phyloP scores from a whole-genome alignment of 164 flowering plant species.

The Houttuynia cordata region DNA sequence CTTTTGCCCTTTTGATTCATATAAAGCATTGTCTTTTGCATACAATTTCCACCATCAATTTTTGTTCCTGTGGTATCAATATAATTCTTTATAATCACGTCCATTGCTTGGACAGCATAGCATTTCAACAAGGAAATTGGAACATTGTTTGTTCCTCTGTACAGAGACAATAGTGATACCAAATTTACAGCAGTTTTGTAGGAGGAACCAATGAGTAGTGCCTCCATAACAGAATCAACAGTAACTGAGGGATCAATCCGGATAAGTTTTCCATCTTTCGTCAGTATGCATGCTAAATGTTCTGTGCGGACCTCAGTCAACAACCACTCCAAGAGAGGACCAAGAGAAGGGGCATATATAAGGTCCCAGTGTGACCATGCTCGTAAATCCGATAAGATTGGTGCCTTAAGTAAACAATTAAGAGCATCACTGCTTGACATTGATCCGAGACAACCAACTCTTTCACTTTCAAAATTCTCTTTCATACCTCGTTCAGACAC shows the following conservation, averaged over 20 bases:
- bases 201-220: slow-evolving; percentile 53
- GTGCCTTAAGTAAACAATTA: slow-evolving; percentile 57
- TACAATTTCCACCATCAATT: slow-evolving; percentile 3
- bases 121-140: slow-evolving; percentile 65
- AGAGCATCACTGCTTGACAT: slow-evolving; percentile 53
- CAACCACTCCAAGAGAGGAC: slow-evolving; percentile 74
- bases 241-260: slow-evolving; percentile 68
- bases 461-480: slow-evolving; percentile 12
- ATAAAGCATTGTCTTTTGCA: slow-evolving; percentile 7
- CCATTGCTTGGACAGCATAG: slow-evolving; percentile 53
- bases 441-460: slow-evolving; percentile 16
- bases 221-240: slow-evolving; percentile 56
- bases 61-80: slow-evolving; percentile 18
- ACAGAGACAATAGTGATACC: slow-evolving; percentile 45
- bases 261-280: slow-evolving; percentile 57
- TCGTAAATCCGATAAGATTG: slow-evolving; percentile 63
- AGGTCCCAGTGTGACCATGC: slow-evolving; percentile 91
- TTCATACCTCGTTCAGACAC: slow-evolving; percentile 6
- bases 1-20: slow-evolving; percentile 4
- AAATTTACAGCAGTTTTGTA: slow-evolving; percentile 62
- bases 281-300: slow-evolving; percentile 58
- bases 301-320: slow-evolving; percentile 40
- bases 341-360: slow-evolving; percentile 76
- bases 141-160: slow-evolving; percentile 52
- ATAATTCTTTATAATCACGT: slow-evolving; percentile 47